These are phyloP conservation scores for Trapa bicornis DNA, from an alignment of 345 rosid species.

Conservation along the genomic window DNA sequence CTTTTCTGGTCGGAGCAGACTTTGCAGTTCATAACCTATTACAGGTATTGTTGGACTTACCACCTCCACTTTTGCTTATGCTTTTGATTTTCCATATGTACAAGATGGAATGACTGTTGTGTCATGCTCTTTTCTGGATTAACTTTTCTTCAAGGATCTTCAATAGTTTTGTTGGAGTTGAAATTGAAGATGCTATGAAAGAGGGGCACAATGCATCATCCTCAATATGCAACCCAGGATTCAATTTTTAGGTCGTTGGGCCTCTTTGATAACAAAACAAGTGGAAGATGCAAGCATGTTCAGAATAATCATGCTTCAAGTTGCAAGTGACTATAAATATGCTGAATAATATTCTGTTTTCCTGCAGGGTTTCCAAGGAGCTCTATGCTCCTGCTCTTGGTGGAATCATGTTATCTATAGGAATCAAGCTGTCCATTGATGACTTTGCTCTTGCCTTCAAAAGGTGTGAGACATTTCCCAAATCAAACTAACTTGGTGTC, in stretches of 20 bases:
- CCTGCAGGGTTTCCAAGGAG: conserved; percentile 79
- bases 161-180: too few species aligned
- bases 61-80: neutral
- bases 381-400: conserved; percentile 95
- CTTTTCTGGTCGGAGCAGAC: neutral
- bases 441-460: conserved; percentile 86
- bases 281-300: neutral
- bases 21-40: neutral
- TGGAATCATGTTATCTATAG: conserved; percentile 90
- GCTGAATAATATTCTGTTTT: conserved; percentile 7
- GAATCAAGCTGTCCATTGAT: conserved; percentile 66
- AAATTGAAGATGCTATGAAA: too few species aligned
- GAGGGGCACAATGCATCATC: too few species aligned
- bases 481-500: neutral
- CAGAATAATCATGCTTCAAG: neutral
- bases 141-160: too few species aligned
- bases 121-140: too few species aligned
- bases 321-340: neutral
- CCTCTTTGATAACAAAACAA: neutral
- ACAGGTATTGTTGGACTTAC: neutral
- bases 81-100: neutral
- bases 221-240: too few species aligned
- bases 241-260: too few species aligned
- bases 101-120: too few species aligned
- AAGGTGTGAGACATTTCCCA: conserved; percentile 26